Conservation (phyloP, 768 basidiomycete genomes). For the Kwoniella heveanensis region DNA sequence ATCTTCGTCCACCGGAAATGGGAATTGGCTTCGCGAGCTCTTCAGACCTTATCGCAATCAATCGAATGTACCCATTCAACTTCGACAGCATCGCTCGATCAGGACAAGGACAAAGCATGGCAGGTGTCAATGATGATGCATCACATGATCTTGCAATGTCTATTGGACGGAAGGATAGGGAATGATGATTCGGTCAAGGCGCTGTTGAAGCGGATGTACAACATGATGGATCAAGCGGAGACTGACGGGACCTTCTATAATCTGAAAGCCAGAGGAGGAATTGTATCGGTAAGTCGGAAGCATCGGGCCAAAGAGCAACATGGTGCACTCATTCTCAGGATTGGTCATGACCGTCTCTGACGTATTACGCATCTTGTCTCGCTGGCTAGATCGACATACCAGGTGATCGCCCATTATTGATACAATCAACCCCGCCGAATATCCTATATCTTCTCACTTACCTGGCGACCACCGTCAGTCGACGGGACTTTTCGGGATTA, state of each 20-base stretch:
- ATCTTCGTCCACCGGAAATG: slow-evolving; percentile 36
- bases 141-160: slow-evolving; percentile 26
- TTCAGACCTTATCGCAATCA: background rate
- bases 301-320: too few relatives aligned
- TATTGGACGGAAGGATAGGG: slow-evolving; percentile 42
- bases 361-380: background rate
- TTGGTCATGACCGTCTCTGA: too few relatives aligned
- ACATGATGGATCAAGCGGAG: slow-evolving; percentile 28
- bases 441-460: slow-evolving; percentile 36
- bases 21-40: slow-evolving; percentile 26
- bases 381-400: slow-evolving; percentile 10
- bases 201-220: slow-evolving; percentile 28
- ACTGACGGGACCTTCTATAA: slow-evolving; percentile 17
- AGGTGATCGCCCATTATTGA: slow-evolving; percentile 6
- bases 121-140: slow-evolving; percentile 17
- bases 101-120: slow-evolving; percentile 12
- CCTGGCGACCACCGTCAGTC: slow-evolving; percentile 30
- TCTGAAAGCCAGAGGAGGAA: slow-evolving; percentile 26
- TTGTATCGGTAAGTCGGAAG: slow-evolving; percentile 25
- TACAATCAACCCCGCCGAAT: slow-evolving; percentile 44
- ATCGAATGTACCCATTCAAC: background rate
- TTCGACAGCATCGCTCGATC: background rate
- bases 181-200: slow-evolving; percentile 26
- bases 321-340: too few relatives aligned
- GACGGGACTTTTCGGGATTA: slow-evolving; percentile 36